Evolutionary conservation across 2,329 filamentous ascomycete genomes (phyloP).

Genomic region (Neonectria coccinea): DNA sequence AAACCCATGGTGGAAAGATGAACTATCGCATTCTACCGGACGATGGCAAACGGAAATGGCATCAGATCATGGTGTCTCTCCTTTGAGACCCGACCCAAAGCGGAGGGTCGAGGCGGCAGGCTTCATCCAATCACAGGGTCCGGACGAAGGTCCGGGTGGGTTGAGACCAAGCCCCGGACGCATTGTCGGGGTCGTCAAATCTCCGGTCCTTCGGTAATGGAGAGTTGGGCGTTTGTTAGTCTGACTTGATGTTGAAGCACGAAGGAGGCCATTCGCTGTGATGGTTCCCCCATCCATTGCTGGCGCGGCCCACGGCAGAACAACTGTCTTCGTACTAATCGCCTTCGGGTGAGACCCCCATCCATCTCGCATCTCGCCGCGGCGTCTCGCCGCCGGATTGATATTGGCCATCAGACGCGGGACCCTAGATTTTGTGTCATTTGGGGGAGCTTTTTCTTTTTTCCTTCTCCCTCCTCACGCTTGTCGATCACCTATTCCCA

Average conservation of each 20-base stretch:
- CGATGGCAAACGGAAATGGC: constrained; percentile 33
- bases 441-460: background rate
- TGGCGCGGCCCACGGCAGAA: constrained; percentile 14
- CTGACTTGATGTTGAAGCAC: background rate
- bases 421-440: constrained; percentile 34
- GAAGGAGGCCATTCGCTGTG: background rate
- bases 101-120: background rate
- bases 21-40: constrained; percentile 27
- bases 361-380: background rate
- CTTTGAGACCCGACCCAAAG: constrained; percentile 7
- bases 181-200: background rate
- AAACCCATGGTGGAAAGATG: constrained; percentile 9
- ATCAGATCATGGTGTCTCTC: constrained; percentile 27
- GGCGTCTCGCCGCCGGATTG: constrained; percentile 17
- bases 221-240: background rate
- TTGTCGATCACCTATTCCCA: constrained; percentile 38
- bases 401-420: constrained; percentile 31
- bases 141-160: constrained; percentile 1
- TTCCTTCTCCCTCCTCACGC: constrained; percentile 22
- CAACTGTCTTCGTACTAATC: background rate
- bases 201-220: background rate
- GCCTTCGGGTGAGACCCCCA: background rate
- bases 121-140: constrained; percentile 2
- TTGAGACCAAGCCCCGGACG: background rate
- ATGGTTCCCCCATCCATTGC: background rate